Evolutionary conservation across 108 stramenopile genomes (phyloP).

Genomic region (Nitzschia sp.): DNA sequence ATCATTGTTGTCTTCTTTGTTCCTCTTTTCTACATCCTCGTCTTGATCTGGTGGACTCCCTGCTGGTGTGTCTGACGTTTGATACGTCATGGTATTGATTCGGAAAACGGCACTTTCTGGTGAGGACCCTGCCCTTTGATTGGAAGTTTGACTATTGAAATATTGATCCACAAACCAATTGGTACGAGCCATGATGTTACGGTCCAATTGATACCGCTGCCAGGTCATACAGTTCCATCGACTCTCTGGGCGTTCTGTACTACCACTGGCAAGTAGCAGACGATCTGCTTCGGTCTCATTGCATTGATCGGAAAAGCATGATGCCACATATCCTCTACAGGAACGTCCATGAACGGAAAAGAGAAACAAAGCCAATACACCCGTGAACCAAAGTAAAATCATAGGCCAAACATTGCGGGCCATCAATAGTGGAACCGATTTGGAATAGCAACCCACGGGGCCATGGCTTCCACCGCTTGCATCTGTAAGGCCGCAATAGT

Average conservation of each 20-base stretch:
- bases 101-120: slow-evolving; percentile 4
- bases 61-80: background rate
- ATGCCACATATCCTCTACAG: slow-evolving; percentile 14
- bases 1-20: slow-evolving; percentile 1
- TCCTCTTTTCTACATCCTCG: slow-evolving; percentile 3
- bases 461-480: background rate
- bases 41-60: slow-evolving; percentile 3
- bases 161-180: slow-evolving; percentile 27
- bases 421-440: slow-evolving; percentile 17
- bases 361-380: slow-evolving; percentile 27
- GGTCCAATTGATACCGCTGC: slow-evolving; percentile 27
- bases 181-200: slow-evolving; percentile 18
- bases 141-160: slow-evolving; percentile 5
- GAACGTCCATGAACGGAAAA: slow-evolving; percentile 33
- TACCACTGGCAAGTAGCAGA: background rate
- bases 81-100: slow-evolving; percentile 26
- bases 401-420: slow-evolving; percentile 41
- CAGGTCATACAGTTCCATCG: slow-evolving; percentile 5
- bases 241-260: background rate
- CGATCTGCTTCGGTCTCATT: slow-evolving; percentile 15
- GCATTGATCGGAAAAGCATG: background rate
- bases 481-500: slow-evolving; percentile 26
- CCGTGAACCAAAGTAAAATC: slow-evolving; percentile 39
- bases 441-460: slow-evolving; percentile 16
- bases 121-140: background rate